Percentiles rank a stretch among this genome's conserved stretches.
Conservation (phyloP, 495 filamentous ascomycete genomes). For the Xylaria venustula region DNA sequence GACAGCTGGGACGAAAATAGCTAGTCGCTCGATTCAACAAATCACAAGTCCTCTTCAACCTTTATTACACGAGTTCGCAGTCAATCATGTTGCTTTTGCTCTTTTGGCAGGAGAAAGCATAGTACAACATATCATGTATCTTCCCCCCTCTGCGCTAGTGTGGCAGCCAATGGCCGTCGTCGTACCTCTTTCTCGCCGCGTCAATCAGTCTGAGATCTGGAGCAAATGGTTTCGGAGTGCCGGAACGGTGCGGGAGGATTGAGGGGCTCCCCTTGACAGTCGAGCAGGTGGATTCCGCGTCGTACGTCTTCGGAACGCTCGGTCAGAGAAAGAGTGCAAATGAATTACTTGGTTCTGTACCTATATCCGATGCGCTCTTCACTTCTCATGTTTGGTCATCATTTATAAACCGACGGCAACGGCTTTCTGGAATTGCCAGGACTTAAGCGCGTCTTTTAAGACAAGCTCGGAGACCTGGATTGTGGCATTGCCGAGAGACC, state of each 20-base stretch:
- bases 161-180: neutral
- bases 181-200: neutral
- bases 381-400: no score
- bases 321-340: no score
- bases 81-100: no score
- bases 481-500: neutral
- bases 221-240: slow-evolving; percentile 5
- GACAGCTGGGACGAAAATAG: no score
- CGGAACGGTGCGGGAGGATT: slow-evolving; percentile 11
- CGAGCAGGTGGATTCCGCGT: neutral
- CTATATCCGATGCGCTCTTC: neutral
- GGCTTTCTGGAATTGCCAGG: neutral
- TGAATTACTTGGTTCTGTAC: neutral
- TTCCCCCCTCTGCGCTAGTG: neutral
- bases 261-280: neutral
- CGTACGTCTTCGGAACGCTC: neutral
- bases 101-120: no score
- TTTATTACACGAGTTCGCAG: no score
- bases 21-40: no score
- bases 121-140: no score
- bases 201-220: slow-evolving; percentile 5
- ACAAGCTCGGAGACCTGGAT: neutral
- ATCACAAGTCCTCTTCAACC: no score
- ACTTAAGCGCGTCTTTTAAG: neutral
- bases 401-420: no score